Conservation (phyloP, 176 grass and related monocot genomes). For the Aegilops sharonensis region DNA sequence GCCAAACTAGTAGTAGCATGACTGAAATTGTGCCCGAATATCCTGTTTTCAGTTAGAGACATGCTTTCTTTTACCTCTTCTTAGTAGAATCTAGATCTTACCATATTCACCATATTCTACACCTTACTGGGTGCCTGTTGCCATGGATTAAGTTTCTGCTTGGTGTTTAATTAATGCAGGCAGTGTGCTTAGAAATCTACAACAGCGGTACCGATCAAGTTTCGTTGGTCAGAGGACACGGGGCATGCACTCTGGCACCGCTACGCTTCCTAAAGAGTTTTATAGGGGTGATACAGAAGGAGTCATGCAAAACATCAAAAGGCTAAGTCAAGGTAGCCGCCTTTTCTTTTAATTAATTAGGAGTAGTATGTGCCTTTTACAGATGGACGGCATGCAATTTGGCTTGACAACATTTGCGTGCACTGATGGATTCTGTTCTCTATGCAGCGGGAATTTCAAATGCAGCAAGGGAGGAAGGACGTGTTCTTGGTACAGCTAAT, state of each 20-base stretch:
- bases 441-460: conserved; percentile 46
- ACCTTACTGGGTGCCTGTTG: neutral
- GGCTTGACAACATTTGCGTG: neutral
- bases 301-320: conserved; percentile 75
- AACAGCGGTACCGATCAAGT: conserved; percentile 64
- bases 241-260: conserved; percentile 39
- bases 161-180: conserved; percentile 26
- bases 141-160: neutral
- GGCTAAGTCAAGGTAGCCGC: neutral
- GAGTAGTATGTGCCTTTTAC: neutral
- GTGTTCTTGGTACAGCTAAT: conserved; percentile 63
- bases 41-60: neutral
- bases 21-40: neutral
- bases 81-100: neutral
- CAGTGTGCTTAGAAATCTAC: conserved; percentile 50
- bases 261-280: conserved; percentile 57
- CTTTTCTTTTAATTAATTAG: neutral
- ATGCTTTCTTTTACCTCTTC: neutral
- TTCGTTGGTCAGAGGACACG: conserved; percentile 57
- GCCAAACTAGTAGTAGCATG: neutral
- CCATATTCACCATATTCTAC: neutral
- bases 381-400: neutral
- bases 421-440: neutral
- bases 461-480: conserved; percentile 55
- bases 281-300: conserved; percentile 71